Base-by-base conservation (phyloP, 441 rosid species). In the Aquilaria agallochum region DNA sequence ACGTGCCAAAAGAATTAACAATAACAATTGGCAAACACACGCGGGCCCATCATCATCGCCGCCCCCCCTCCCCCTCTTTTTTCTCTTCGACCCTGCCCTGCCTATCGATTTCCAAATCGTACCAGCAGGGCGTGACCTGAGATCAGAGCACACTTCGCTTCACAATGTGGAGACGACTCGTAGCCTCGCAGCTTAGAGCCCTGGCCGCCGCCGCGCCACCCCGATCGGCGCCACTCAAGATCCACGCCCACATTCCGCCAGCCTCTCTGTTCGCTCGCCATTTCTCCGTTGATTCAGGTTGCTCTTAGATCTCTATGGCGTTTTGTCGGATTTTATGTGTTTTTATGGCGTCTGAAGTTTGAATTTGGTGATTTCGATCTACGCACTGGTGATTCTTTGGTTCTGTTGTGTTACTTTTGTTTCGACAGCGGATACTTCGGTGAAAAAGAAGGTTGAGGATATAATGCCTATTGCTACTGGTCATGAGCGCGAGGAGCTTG, bases 391-490 rank as follows among this genome's bases (percentile, higher is more conserved):
- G 34, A 47, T 49, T 15, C 34, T 11, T 47, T 55, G 11, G 27
- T 52, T 51, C 32, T 32, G 62, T 71, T 62, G 40, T 55, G 55
- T 62, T 49, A 30, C 58, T 68, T 74, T 34, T 74, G 74, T 63
- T 20, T 20, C 27, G 27, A 20, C 27, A 70, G 83, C 68, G 32
- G 86, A 66, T 57, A 78, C 75, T 42, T 50, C 84, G 3, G 78
- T 76, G 69, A 85, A 80, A 83, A 86, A 83, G 83, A 83, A 56
- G 52, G 82, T 84, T 62, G 97, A 91, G 73, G 87, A 84, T 78
- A 79, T 87, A 47, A 80, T 89, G 92, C 99, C 94, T 20, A 86
- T 91, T 71, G 97, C 99, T 2, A 95, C 97, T 55, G 96, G 97
- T 48, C 96, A 91, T n/a, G 96, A 95, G 69, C 79, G 82, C 50